Base-by-base conservation (phyloP, 495 filamentous ascomycete genomes). In the Cudoniella acicularis region DNA sequence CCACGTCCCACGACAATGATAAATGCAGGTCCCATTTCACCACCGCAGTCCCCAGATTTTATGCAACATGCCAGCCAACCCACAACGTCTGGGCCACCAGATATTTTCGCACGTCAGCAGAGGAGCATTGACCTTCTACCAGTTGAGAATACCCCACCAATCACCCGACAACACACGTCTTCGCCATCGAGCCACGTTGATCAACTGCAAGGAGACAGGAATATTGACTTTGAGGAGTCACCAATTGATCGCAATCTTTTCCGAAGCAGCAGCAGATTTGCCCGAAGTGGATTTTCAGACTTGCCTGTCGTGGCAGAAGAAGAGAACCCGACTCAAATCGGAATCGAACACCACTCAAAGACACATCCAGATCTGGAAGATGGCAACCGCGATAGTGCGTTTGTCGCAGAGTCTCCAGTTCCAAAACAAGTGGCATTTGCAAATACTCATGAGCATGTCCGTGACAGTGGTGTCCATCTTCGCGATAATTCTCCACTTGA, bases 391-490 rank as follows among this genome's bases (percentile, higher is more conserved):
- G 79, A 83, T 64, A 82, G 79, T 55, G 77, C 71, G 0, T 73
- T 80, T 53, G 62, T 69, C 17, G 67, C 68, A 0, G 73, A 66
- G 36, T 77, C 77, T n/a, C 74, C 78, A 24, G 68, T 70, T 50
- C 67, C 67, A 56, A 24, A n/a, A 49, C 23, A 69, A 52, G 23
- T 65, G 67, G 52, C 49, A 1, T 61, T 64, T 55, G 36, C 55
- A 13, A 54, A 36, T 24, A 60, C 70, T 51, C 65, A 75, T 22
- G 64, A 67, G 24, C 64, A 62, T 50, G 59, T 70, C 25, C 78
- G 79, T 1, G 80, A 83, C 57, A 82, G 80, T 66, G 80, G 79
- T 30, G 72, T 82, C 18, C 73, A 81, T 63, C 67, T 79, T n/a
- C 72, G 70, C 13, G 74, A 75, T 30, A 17, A 18, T 17, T 67